Evolutionary conservation across 148 eudicot genomes (phyloP).

Genomic region (Suaeda aralocaspica): DNA sequence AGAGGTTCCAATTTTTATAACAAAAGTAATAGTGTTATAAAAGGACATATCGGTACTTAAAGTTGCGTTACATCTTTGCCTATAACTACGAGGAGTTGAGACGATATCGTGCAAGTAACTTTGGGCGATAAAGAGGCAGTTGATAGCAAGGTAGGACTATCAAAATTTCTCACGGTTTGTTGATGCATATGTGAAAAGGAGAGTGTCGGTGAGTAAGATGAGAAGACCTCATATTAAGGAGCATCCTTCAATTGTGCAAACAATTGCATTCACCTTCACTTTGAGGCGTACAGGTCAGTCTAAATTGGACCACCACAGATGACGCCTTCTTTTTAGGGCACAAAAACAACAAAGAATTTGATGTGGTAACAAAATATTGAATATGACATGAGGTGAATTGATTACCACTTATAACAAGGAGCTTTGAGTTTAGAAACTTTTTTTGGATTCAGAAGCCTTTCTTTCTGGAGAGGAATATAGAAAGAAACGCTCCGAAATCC

Average conservation of each 20-base stretch:
- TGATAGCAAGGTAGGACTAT: not conserved
- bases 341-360: slow-evolving; percentile 2
- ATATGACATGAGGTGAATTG: slow-evolving; percentile 3
- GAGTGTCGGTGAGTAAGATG: slow-evolving; percentile 6
- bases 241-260: not conserved
- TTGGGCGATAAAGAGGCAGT: no score
- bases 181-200: no score
- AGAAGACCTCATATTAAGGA: not conserved
- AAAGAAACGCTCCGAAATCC: slow-evolving; percentile 18
- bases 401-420: not conserved
- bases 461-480: not conserved
- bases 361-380: slow-evolving; percentile 14
- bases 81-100: no score
- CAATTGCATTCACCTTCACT: slow-evolving; percentile 15
- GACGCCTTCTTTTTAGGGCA: not conserved
- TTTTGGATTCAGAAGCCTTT: slow-evolving; percentile 12
- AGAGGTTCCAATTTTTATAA: no score
- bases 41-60: no score
- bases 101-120: no score
- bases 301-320: slow-evolving; percentile 12
- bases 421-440: not conserved
- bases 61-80: no score
- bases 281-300: not conserved
- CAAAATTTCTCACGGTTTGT: not conserved
- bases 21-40: no score